Evolutionary conservation across 768 basidiomycete species (phyloP).

Genomic region (Pholiota molesta): DNA sequence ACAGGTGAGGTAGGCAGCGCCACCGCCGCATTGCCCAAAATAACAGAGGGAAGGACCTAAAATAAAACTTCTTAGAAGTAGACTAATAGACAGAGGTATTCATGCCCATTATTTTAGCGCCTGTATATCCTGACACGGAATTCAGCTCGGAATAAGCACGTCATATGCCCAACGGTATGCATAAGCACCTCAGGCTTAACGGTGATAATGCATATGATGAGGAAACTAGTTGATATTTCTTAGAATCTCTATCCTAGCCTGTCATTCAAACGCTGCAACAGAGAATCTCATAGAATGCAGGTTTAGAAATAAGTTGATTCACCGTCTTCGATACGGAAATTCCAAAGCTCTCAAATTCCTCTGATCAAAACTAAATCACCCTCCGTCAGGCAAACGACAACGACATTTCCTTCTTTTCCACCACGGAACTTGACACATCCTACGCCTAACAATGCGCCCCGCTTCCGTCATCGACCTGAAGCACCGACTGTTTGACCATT

Average conservation of each 20-base stretch:
- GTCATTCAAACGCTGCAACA: not conserved
- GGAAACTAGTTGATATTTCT: too few species aligned
- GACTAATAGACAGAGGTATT: not conserved
- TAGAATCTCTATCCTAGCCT: too few species aligned
- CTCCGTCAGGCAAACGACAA: constrained; percentile 78
- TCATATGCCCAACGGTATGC: not conserved
- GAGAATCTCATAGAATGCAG: not conserved
- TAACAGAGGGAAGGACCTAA: not conserved
- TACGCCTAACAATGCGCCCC: constrained; percentile 83
- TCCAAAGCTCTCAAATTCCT: constrained; percentile 18
- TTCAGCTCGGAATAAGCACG: not conserved
- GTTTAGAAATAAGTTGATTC: not conserved
- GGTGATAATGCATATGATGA: too few species aligned
- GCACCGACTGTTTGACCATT: constrained; percentile 78
- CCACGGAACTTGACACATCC: constrained; percentile 44
- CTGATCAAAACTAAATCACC: constrained; percentile 67
- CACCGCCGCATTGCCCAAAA: not conserved
- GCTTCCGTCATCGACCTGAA: constrained; percentile 71
- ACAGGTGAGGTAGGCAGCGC: not conserved
- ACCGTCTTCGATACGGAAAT: not conserved
- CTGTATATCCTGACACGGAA: not conserved
- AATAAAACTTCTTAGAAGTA: not conserved
- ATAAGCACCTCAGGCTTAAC: too few species aligned
- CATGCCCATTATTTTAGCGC: not conserved
- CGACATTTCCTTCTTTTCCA: constrained; percentile 34